Evolutionary conservation across 345 rosid species (phyloP), one percentile per base, ranked within the genome.

Genomic region (Rhizophora apiculata): DNA sequence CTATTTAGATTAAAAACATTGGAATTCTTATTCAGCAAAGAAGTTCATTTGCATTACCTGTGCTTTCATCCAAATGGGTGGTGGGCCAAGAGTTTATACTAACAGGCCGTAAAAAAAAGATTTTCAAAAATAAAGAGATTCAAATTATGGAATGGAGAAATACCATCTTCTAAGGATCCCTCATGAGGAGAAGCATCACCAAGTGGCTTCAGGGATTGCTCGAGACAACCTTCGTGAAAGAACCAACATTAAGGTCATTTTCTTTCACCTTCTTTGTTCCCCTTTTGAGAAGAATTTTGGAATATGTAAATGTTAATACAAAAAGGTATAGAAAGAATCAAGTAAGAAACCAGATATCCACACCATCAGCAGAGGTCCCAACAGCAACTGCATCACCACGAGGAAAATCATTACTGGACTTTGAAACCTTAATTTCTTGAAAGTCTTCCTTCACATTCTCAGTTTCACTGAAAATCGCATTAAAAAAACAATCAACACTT

Each of bases 141-240:
- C 56, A 16, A 59, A 21, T 13, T 19, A 29, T 63, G 63, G 8
- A 54, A 2, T 34, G 37, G 36, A 71, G 48, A 74, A 70, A 62
- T 43, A 91, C 98, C 96, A 69, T 90, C 96, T 72, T 88, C 95
- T 37, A 87, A 82, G 73, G 87, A 69, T 66, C 72, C 84, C 31
- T 82, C 74, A 64, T 46, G 65, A 70, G 69, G 64, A 6, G 68
- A 62, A 71, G 65, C 64, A 74, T 66, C 72, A 60, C 68, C 79
- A 20, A 58, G 21, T 6, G 26, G 66, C 43, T 65, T 70, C 31
- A 65, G 46, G 6, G 76, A 54, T 63, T 73, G 69, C 76, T 72
- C 82, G 58, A 37, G n/a, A 74, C 69, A 61, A 26, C 81, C 90
- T 86, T 54, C 55, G 52, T 18, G 60, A 51, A 72, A 10, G 58